Conservation (phyloP, 1,139 yeast species). For the Suhomyces yuchorum region DNA sequence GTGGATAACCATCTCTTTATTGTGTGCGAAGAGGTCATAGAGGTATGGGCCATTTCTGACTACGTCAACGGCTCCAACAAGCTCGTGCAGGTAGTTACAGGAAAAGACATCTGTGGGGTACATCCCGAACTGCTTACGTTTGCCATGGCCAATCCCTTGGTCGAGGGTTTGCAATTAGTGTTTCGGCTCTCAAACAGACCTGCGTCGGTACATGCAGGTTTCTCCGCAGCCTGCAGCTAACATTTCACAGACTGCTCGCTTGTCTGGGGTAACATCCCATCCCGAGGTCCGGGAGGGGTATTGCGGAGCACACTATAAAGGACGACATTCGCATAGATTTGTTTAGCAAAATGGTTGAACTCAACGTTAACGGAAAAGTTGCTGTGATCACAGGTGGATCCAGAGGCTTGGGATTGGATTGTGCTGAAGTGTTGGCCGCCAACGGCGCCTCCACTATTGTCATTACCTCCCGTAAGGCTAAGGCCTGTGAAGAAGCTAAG, state of each 20-base stretch:
- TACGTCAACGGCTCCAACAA: slow-evolving; percentile 50
- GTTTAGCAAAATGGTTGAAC: slow-evolving; percentile 38
- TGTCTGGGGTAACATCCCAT: slow-evolving; percentile 1
- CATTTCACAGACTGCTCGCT: background rate
- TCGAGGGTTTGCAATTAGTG: slow-evolving; percentile 63
- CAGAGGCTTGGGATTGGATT: slow-evolving; percentile 70
- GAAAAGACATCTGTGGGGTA: slow-evolving; percentile 60
- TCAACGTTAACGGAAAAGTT: slow-evolving; percentile 60
- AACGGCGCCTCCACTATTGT: slow-evolving; percentile 68
- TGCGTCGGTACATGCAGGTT: slow-evolving; percentile 2
- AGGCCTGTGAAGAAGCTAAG: slow-evolving; percentile 66
- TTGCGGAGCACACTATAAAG: slow-evolving; percentile 1
- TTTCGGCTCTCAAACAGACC: slow-evolving; percentile 22
- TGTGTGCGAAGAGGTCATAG: slow-evolving; percentile 69
- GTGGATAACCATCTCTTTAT: slow-evolving; percentile 61
- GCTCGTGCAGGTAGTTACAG: slow-evolving; percentile 72
- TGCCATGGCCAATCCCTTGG: slow-evolving; percentile 70
- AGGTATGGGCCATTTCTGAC: slow-evolving; percentile 64
- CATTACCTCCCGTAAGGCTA: slow-evolving; percentile 65
- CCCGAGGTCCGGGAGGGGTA: slow-evolving; percentile 4
- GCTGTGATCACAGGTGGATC: slow-evolving; percentile 83
- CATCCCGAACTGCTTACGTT: slow-evolving; percentile 49
- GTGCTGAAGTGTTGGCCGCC: slow-evolving; percentile 65
- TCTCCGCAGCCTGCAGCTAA: background rate
- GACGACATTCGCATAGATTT: background rate